A percentile compares a stretch with the other conserved stretches of the same genome.
phyloP scores from a whole-genome alignment of 2,329 filamentous ascomycete genomes.

The Pochonia chlamydosporia region DNA sequence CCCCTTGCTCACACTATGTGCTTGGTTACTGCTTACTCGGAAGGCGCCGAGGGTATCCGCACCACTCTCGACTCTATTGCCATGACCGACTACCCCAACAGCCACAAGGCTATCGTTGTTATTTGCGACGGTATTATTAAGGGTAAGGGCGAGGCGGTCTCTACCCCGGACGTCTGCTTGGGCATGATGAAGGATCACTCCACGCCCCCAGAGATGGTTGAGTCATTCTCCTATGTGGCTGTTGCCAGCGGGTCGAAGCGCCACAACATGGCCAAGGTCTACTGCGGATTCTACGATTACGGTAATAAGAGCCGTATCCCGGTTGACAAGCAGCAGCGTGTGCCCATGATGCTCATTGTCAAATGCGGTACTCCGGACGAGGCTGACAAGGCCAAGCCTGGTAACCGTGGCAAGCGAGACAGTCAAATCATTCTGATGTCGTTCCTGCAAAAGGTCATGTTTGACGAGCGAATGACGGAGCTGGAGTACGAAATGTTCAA shows the following conservation, averaged over 20 bases:
- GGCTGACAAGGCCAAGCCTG: conserved; percentile 73
- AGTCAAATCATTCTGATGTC: conserved; percentile 99
- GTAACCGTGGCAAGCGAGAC: conserved; percentile 97
- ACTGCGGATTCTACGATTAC: conserved; percentile 97
- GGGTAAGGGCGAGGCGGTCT: conserved; percentile 78
- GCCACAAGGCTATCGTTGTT: conserved; percentile 93
- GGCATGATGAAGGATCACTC: conserved; percentile 94
- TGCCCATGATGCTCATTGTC: conserved; percentile 94
- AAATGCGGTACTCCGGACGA: conserved; percentile 95
- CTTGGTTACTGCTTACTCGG: conserved; percentile 93
- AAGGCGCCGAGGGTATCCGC: conserved; percentile 86
- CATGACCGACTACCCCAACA: conserved; percentile 98
- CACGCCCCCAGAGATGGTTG: conserved; percentile 71
- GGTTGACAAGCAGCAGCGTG: conserved; percentile 83
- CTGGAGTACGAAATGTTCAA: conserved; percentile 99
- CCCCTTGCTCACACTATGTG: conserved; percentile 91
- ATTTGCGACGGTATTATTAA: conserved; percentile 98
- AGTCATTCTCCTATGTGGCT: conserved; percentile 91
- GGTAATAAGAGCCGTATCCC: conserved; percentile 75
- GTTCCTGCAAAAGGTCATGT: conserved; percentile 99
- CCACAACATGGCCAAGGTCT: conserved; percentile 99
- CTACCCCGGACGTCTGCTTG: conserved; percentile 85
- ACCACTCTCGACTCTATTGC: conserved; percentile 95
- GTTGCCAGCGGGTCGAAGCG: conserved; percentile 93
- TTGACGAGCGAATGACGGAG: conserved; percentile 99